Evolutionary conservation across 768 basidiomycete species (phyloP).

Genomic region (Suillus discolor): DNA sequence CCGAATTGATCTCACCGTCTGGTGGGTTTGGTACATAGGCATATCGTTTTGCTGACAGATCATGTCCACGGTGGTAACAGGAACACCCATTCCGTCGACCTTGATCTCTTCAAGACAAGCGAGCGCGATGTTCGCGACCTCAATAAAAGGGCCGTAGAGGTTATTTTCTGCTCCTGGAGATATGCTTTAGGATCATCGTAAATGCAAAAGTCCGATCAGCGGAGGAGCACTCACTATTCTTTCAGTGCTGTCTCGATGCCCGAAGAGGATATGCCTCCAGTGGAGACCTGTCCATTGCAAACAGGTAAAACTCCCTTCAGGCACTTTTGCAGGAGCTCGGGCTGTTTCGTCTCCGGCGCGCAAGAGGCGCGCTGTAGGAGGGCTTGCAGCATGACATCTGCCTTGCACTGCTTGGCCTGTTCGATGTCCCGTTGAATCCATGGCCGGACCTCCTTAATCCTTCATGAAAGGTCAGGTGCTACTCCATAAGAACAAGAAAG

Average conservation of each 20-base stretch:
- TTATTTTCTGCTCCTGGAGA: not conserved
- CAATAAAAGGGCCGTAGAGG: not conserved
- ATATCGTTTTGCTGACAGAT: not conserved
- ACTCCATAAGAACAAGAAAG: not conserved
- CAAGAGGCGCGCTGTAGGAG: not conserved
- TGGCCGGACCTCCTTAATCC: not conserved
- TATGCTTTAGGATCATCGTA: not conserved
- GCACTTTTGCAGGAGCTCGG: not conserved
- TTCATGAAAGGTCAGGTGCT: not conserved
- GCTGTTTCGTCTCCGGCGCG: not conserved
- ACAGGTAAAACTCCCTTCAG: not conserved
- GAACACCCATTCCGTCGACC: not conserved
- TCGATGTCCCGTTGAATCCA: not conserved
- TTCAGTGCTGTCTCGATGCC: too few relatives aligned
- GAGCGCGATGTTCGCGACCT: not conserved
- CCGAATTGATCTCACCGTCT: not conserved
- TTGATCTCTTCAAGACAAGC: constrained; percentile 1
- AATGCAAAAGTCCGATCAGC: too few relatives aligned
- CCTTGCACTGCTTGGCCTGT: not conserved
- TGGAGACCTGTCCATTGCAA: too few relatives aligned
- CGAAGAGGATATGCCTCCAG: too few relatives aligned
- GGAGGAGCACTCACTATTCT: too few relatives aligned
- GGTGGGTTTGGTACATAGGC: not conserved
- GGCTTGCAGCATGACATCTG: not conserved
- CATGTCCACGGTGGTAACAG: not conserved